Evolutionary conservation across 768 basidiomycete genomes (phyloP).

Genomic region (Boletellus ananas): DNA sequence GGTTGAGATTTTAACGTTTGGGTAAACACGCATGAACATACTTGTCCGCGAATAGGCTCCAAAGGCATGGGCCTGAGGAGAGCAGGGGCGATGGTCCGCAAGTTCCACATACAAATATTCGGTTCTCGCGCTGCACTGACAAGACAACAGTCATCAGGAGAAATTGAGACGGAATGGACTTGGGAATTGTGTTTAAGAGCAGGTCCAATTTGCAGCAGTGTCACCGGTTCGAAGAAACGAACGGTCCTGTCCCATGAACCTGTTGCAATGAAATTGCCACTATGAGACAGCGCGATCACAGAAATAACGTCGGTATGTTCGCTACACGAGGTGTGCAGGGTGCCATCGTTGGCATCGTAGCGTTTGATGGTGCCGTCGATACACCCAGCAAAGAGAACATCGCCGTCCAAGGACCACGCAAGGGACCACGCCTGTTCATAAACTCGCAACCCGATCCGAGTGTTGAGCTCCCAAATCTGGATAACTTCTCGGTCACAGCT

Average conservation of each 20-base stretch:
- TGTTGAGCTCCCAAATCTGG: slow-evolving; percentile 13
- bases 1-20: too few relatives aligned
- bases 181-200: slow-evolving; percentile 10
- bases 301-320: slow-evolving; percentile 20
- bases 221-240: slow-evolving; percentile 24
- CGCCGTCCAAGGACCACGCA: slow-evolving; percentile 16
- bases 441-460: slow-evolving; percentile 1
- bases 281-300: slow-evolving; percentile 19
- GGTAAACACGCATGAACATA: not conserved
- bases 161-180: slow-evolving; percentile 14
- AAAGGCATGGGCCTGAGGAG: slow-evolving; percentile 13
- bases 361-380: slow-evolving; percentile 13
- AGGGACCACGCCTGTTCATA: slow-evolving; percentile 19
- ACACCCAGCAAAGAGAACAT: slow-evolving; percentile 16
- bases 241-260: slow-evolving; percentile 28
- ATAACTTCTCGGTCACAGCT: slow-evolving; percentile 18
- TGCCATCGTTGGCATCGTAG: slow-evolving; percentile 9
- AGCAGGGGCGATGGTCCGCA: slow-evolving; percentile 9
- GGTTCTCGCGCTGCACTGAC: slow-evolving; percentile 16
- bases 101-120: slow-evolving; percentile 13
- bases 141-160: slow-evolving; percentile 13
- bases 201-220: slow-evolving; percentile 17
- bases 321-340: not conserved
- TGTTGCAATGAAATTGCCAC: slow-evolving; percentile 22
- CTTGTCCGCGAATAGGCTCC: slow-evolving; percentile 12